Percentiles rank a stretch among this genome's conserved stretches.
These are phyloP conservation scores for Ustilago cynodontis DNA, from an alignment of 1,284 basidiomycete genomes.

Conservation along the genomic window DNA sequence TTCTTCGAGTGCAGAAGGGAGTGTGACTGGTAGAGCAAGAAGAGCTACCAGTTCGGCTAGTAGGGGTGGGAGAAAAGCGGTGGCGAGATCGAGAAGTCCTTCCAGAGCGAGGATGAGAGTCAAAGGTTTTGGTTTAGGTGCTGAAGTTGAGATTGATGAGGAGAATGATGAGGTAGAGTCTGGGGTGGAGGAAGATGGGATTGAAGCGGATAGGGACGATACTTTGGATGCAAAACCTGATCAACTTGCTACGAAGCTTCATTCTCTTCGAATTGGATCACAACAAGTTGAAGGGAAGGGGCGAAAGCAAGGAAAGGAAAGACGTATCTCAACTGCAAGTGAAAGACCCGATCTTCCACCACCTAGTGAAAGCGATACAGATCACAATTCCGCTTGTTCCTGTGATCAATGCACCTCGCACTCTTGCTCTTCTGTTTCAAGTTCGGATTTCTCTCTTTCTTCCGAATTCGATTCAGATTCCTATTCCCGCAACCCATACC, in stretches of 20 bases:
- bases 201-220: slow-evolving; percentile 44
- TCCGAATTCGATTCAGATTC: slow-evolving; percentile 19
- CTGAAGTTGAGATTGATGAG: slow-evolving; percentile 57
- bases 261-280: slow-evolving; percentile 3
- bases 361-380: slow-evolving; percentile 25
- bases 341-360: slow-evolving; percentile 44
- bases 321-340: slow-evolving; percentile 42
- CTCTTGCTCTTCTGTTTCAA: slow-evolving; percentile 4
- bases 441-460: slow-evolving; percentile 29
- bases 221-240: not conserved
- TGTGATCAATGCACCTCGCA: not conserved
- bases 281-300: not conserved
- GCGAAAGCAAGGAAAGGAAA: slow-evolving; percentile 19
- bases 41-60: slow-evolving; percentile 24
- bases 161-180: slow-evolving; percentile 60
- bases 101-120: slow-evolving; percentile 42
- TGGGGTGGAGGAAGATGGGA: slow-evolving; percentile 72
- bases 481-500: not conserved
- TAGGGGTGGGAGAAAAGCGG: slow-evolving; percentile 5
- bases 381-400: slow-evolving; percentile 2
- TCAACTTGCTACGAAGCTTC: slow-evolving; percentile 9
- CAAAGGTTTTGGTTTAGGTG: slow-evolving; percentile 52
- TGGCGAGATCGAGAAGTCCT: slow-evolving; percentile 32
- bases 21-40: slow-evolving; percentile 28
- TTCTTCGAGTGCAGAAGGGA: slow-evolving; percentile 40